Evolutionary conservation across 1,139 yeast genomes (phyloP), one percentile per base, ranked within the genome.

Genomic region (Geotrichum histeridarum): DNA sequence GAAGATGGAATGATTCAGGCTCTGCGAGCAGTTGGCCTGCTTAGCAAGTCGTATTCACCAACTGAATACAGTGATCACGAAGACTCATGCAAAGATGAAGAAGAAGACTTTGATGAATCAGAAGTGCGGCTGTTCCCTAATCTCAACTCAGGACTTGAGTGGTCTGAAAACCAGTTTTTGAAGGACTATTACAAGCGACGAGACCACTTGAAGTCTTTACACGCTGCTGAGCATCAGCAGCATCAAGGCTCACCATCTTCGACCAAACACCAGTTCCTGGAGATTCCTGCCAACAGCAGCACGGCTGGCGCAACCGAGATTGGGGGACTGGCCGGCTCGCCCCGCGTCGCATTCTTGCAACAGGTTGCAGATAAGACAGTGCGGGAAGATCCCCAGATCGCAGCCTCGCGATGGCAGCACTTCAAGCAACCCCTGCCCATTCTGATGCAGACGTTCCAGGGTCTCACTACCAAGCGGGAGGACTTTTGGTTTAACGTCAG

Each of bases 101-200:
- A 41, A 1, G 38, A 45, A 56, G 41, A 45, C 22, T 45, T 35
- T 36, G 49, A 45, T 11, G 71, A 41, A 9, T 38, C 48, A n/a
- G 66, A 72, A 38, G 80, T 85, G 42, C 82, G 83, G 61, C 74
- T 87, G 42, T 87, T 86, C 66, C 79, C 80, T 56, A 85, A 88
- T 55, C 76, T 93, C 60, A 93, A 94, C 66, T 80, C 87, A 58
- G 96, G 96, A 0, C 76, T 93, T 52, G 98, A 93, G 70, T 91
- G 96, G 96, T 89, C 97, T 74, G 99, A 93, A 67, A 91, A 93
- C 70, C 83, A 86, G 61, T 89, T 90, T 64, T 76, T 93, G 63
- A 76, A 80, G 48, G 83, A 88, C 49, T 90, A 87, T 70, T 79
- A 75, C 60, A 65, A 73, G 22, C 70, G 67, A 35, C 61, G 71